A percentile compares a stretch with the other conserved stretches of the same genome.
These are phyloP conservation scores for Bretschneidera sinensis DNA, from an alignment of 345 rosid genomes.

Conservation along the genomic window DNA sequence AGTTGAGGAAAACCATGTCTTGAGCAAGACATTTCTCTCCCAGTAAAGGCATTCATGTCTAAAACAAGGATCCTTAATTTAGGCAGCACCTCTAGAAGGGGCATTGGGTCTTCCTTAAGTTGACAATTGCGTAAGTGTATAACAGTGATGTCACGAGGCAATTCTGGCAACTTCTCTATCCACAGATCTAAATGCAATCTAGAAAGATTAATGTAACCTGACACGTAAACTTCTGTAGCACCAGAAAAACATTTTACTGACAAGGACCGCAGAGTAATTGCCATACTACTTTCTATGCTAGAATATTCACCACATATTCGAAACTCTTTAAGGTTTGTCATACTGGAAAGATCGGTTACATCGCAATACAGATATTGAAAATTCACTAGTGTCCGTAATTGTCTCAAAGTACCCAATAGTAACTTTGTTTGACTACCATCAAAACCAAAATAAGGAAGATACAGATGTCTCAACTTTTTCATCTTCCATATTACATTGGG, in stretches of 20 bases:
- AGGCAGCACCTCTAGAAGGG: constrained; percentile 27
- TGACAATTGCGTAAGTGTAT: constrained; percentile 18
- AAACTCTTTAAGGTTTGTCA: neutral
- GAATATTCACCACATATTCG: neutral
- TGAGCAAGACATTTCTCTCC: constrained; percentile 25
- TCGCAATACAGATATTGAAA: neutral
- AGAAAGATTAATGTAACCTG: constrained; percentile 9
- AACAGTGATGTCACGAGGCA: constrained; percentile 26
- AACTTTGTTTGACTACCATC: constrained; percentile 14
- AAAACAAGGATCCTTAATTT: too few relatives aligned
- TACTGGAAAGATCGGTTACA: neutral
- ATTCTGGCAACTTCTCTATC: constrained; percentile 21
- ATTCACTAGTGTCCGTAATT: constrained; percentile 19
- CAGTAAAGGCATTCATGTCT: constrained; percentile 14
- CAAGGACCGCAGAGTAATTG: neutral
- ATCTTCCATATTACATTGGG: constrained; percentile 26
- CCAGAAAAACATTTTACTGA: too few relatives aligned
- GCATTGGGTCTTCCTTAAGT: constrained; percentile 34
- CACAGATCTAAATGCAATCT: constrained; percentile 1
- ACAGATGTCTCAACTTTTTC: constrained; percentile 18
- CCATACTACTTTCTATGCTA: neutral
- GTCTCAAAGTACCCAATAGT: constrained; percentile 19
- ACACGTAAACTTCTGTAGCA: neutral
- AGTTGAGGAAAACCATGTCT: constrained; percentile 28
- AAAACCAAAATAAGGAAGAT: constrained; percentile 19